A percentile compares a stretch with the other conserved stretches of the same genome.
Evolutionary conservation across 2,329 filamentous ascomycete species (phyloP).

Genomic region (Nannizzia gypsea): DNA sequence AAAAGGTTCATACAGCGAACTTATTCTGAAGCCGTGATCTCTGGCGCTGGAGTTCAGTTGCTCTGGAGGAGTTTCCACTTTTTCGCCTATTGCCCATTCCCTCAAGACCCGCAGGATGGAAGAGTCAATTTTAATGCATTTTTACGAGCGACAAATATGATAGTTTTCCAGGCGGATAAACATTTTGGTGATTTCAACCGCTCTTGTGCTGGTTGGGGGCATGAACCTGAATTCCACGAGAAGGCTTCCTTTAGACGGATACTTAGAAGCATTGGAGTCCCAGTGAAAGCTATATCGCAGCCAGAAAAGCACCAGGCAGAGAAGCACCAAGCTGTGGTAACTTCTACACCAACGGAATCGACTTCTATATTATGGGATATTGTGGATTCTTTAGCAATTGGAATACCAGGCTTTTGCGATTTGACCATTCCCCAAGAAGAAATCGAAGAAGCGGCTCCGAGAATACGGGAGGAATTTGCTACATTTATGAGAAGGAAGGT

Average conservation of each 20-base stretch:
- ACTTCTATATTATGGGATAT: not conserved
- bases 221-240: not conserved
- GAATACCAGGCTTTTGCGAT: not conserved
- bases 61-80: not conserved
- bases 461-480: not conserved
- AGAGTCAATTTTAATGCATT: not conserved
- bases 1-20: not conserved
- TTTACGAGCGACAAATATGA: not conserved
- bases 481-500: not conserved
- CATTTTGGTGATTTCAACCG: not conserved
- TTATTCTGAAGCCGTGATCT: not conserved
- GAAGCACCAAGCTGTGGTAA: not conserved
- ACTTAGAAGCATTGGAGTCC: not conserved
- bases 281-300: not conserved
- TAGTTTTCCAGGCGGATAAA: not conserved
- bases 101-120: not conserved
- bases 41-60: not conserved
- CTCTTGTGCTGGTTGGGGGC: not conserved
- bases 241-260: not conserved
- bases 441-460: not conserved
- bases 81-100: not conserved
- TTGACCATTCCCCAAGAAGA: not conserved
- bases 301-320: not conserved
- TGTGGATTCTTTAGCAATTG: not conserved
- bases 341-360: not conserved